Evolutionary conservation across 148 eudicot genomes (phyloP).

Genomic region (Chenopodium album): DNA sequence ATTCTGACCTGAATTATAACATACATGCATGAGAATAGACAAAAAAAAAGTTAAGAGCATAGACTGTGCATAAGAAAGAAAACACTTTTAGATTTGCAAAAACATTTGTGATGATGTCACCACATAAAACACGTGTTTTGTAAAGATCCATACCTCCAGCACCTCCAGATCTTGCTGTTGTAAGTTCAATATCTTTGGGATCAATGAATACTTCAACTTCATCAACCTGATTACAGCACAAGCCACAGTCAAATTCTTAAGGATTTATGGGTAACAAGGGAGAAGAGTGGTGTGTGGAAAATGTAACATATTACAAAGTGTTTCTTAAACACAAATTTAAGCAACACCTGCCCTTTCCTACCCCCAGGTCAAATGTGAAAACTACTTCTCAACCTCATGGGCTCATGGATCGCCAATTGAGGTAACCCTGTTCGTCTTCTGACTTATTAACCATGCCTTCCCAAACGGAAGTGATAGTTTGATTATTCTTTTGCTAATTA

Average conservation of each 20-base stretch:
- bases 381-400: background rate
- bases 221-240: constrained; percentile 62
- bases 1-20: constrained; percentile 76
- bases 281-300: no score
- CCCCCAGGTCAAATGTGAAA: background rate
- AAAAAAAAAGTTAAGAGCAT: constrained; percentile 7
- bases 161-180: constrained; percentile 97
- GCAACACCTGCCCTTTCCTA: background rate
- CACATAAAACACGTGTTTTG: background rate
- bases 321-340: background rate
- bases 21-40: constrained; percentile 29
- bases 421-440: no score
- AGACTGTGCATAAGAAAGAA: constrained; percentile 4
- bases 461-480: no score
- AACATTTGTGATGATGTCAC: background rate
- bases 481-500: no score
- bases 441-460: no score
- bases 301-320: no score
- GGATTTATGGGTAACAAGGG: background rate
- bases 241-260: background rate
- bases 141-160: constrained; percentile 79
- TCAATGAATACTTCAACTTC: constrained; percentile 97
- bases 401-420: background rate
- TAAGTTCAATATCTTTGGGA: constrained; percentile 96
- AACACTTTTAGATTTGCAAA: background rate